Evolutionary conservation across 2,329 filamentous ascomycete genomes (phyloP).

Genomic region (Corniculantispora saksenae): DNA sequence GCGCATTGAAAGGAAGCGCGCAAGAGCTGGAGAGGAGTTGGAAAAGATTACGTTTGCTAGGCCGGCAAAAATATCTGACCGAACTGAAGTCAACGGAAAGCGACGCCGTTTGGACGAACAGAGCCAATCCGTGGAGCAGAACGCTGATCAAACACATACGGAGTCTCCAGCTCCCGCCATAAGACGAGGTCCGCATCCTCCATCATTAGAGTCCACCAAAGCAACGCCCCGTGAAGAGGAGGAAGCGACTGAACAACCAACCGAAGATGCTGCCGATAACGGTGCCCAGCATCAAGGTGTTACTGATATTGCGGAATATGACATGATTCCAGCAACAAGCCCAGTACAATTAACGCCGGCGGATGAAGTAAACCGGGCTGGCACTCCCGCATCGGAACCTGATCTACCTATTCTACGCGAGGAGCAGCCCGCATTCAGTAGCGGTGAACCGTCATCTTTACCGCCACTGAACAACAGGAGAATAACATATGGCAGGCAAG

Average conservation of each 20-base stretch:
- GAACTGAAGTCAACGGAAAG: slow-evolving; percentile 30
- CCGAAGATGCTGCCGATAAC: slow-evolving; percentile 19
- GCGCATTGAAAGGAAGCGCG: slow-evolving; percentile 39
- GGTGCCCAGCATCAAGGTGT: slow-evolving; percentile 18
- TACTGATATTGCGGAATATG: slow-evolving; percentile 29
- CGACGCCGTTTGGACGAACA: slow-evolving; percentile 9
- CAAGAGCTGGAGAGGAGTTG: slow-evolving; percentile 43
- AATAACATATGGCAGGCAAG: slow-evolving; percentile 26
- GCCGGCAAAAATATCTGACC: slow-evolving; percentile 24
- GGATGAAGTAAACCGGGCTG: slow-evolving; percentile 25
- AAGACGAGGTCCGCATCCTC: slow-evolving; percentile 28
- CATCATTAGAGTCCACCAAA: slow-evolving; percentile 33
- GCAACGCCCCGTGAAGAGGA: slow-evolving; percentile 33
- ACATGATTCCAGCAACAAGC: slow-evolving; percentile 43
- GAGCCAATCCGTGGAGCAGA: background rate
- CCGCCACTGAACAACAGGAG: slow-evolving; percentile 23
- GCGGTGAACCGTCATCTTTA: slow-evolving; percentile 32
- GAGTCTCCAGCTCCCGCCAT: slow-evolving; percentile 15
- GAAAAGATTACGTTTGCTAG: slow-evolving; percentile 41
- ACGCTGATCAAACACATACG: background rate
- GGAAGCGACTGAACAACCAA: slow-evolving; percentile 13
- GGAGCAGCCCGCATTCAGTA: slow-evolving; percentile 17
- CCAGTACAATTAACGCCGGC: slow-evolving; percentile 33
- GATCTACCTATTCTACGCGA: slow-evolving; percentile 36
- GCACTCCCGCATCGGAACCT: slow-evolving; percentile 30